Base-by-base conservation (phyloP, 495 filamentous ascomycete species). In the Parmelia sp. region DNA sequence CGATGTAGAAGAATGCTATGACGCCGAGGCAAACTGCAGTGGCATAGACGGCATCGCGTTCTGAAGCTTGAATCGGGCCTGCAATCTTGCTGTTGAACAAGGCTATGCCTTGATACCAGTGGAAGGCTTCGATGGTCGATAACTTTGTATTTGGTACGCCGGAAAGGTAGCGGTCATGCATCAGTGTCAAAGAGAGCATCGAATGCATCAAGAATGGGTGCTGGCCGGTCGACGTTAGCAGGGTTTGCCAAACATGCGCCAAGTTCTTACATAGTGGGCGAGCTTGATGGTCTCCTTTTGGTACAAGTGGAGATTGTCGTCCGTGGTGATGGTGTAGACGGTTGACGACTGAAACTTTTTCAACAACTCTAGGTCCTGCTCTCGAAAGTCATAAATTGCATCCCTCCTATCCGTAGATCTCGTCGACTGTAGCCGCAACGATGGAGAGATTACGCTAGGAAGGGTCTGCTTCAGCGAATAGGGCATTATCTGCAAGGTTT, bases 171-270 rank as follows among this genome's bases (percentile, higher is more conserved):
- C 77, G 77, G 68, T 82, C 78, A 63, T 82, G 76, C 44, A 75
- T 70, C 45, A 75, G 61, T 36, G 78, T 73, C 61, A 80, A 71
- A 1, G 75, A 75, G 55, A 80, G 70, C 60, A 74, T 73, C 56
- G 75, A 75, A 64, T 82, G 79, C 78, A 82, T 80, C 61, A 82
- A 65, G 58, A 67, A 77, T 19, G 79, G 78, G 63, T 79, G 65
- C 78, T 80, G 44, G 60, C 62, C 62, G 40, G 3, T 14, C 64
- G 40, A 35, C 63, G 59, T 76, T 64, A 78, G 71, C 51, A 39
- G 11, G 62, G 19, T 15, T 56, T 19, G 47, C 47, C 40, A 17
- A 33, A 12, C 23, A 27, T 57, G 42, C 36, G 40, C 25, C 21
- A 66, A 7, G 17, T 27, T 72, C 76, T 69, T 70, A 78, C 77